Conservation (phyloP, 2,329 filamentous ascomycete genomes). For the Ascochyta fabae region DNA sequence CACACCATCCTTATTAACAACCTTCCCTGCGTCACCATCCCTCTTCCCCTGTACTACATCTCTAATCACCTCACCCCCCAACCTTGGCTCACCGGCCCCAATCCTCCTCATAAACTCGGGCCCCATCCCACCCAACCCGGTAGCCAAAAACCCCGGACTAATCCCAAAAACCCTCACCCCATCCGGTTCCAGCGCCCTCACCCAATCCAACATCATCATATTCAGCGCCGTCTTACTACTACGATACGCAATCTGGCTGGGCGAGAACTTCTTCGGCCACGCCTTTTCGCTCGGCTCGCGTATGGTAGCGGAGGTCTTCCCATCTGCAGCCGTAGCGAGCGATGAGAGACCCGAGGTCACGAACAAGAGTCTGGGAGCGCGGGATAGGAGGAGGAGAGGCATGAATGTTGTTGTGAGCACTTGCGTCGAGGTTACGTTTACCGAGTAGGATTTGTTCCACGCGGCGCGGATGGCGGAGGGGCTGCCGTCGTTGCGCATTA, state of each 20-base stretch:
- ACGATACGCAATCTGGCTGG: constrained; percentile 48
- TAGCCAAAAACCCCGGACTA: constrained; percentile 57
- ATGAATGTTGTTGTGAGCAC: not conserved
- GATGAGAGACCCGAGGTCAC: not conserved
- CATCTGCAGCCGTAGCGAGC: not conserved
- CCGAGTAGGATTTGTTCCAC: not conserved
- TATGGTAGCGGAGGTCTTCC: not conserved
- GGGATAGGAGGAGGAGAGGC: not conserved
- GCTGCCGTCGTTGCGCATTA: constrained; percentile 32
- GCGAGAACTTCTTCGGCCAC: constrained; percentile 54
- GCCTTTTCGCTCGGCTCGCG: constrained; percentile 37
- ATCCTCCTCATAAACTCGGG: constrained; percentile 44
- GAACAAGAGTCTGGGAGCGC: not conserved
- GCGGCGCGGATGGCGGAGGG: constrained; percentile 39
- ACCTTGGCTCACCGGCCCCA: constrained; percentile 47
- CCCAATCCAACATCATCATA: constrained; percentile 60
- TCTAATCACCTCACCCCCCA: constrained; percentile 48
- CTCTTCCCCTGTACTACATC: constrained; percentile 51
- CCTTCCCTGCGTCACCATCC: constrained; percentile 49
- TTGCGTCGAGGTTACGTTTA: not conserved
- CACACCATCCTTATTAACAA: constrained; percentile 44
- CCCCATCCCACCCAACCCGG: constrained; percentile 48
- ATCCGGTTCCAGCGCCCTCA: constrained; percentile 52
- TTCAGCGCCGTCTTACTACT: constrained; percentile 56
- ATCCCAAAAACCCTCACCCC: constrained; percentile 56